Evolutionary conservation across 805 yeast genomes (phyloP).

Genomic region (Hanseniaspora vineae): DNA sequence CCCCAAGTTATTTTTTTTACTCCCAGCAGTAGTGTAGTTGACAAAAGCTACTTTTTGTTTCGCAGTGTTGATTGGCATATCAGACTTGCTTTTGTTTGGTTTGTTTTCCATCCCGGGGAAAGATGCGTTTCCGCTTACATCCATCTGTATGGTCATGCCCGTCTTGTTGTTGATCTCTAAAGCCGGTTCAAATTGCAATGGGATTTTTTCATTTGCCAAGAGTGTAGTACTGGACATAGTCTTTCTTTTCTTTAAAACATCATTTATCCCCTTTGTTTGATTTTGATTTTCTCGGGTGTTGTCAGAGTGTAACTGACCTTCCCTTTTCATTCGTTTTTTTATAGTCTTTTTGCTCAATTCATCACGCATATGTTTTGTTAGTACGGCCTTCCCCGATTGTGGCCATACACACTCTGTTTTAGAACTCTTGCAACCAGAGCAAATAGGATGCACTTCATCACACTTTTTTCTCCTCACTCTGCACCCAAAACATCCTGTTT

Average conservation of each 20-base stretch:
- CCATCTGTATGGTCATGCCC: background rate
- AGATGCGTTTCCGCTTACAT: background rate
- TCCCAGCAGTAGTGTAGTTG: background rate
- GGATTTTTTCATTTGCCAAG: background rate
- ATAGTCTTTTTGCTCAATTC: background rate
- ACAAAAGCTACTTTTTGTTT: slow-evolving; percentile 2
- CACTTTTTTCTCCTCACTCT: slow-evolving; percentile 12
- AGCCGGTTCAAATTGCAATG: background rate
- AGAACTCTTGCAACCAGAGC: slow-evolving; percentile 8
- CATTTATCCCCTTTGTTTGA: background rate
- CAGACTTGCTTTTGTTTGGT: background rate
- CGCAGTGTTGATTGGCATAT: background rate
- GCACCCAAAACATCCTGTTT: slow-evolving; percentile 13
- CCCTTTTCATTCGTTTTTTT: slow-evolving; percentile 1
- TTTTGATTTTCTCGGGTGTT: background rate
- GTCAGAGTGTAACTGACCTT: too few species aligned
- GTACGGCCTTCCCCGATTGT: slow-evolving; percentile 6
- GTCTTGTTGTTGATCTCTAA: background rate
- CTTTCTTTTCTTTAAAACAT: background rate
- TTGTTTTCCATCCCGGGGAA: too few species aligned
- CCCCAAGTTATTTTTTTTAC: background rate
- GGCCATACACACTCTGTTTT: slow-evolving; percentile 13
- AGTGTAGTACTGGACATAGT: background rate
- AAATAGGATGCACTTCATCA: slow-evolving; percentile 11
- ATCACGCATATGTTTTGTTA: slow-evolving; percentile 11